Evolutionary conservation across 306 rosid species (phyloP), one percentile per base, ranked within the genome.

Genomic region (Purshia tridentata): DNA sequence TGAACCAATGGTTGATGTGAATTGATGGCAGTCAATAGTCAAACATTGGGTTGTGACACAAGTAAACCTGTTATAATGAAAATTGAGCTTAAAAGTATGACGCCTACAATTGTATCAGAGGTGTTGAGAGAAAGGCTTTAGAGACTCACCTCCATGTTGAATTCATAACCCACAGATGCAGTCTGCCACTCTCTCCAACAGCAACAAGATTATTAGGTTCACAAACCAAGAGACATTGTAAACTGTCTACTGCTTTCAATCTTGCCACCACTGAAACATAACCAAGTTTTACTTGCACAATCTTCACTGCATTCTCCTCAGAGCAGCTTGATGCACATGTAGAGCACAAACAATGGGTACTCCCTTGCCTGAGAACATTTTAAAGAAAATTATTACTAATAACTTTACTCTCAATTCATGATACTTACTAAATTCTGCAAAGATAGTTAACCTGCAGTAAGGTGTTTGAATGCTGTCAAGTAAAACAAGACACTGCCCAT

Each of bases 131-230:
- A 52, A n/a, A 52, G 78, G 47, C 19, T 8, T 54, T 6, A 23
- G 51, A 55, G 45, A 67, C 80, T 77, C 78, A 93, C 98, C 93
- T 85, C 98, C 98, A 93, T 83, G 79, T 72, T 74, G 98, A 84
- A 85, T 87, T 87, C 98, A 93, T 83, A 83, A 86, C 78, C 97
- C 97, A 93, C 69, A 93, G 81, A 81, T 87, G 92, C 75, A 93
- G 68, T 76, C 90, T 89, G 76, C 98, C 98, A 79, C 89, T 86
- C 75, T 85, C 92, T 70, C 97, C 97, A 72, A 93, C 84, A 78
- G 91, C 87, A 57, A 88, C 89, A 79, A 93, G 87, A 72, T 80
- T 72, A 73, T 87, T 80, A 77, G 96, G 96, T 80, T 87, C 90
- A 82, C 96, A 93, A 58, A 86, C 88, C 90, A 88, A 77, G 62